phyloP scores from a whole-genome alignment of 2,329 filamentous ascomycete species.

The Xylaria sp. region DNA sequence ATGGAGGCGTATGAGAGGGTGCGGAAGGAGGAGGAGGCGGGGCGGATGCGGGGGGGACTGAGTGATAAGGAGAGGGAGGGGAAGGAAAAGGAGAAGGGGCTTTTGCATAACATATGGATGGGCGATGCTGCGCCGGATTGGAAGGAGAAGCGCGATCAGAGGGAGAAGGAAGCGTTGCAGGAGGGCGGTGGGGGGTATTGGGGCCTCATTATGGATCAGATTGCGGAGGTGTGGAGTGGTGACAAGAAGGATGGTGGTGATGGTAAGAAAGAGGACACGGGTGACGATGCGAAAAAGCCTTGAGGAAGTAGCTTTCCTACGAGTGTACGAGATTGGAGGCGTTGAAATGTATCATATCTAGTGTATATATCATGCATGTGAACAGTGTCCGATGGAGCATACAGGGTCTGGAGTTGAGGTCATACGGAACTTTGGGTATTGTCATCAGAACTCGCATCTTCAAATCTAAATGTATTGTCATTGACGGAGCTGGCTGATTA shows the following conservation, averaged over 20 bases:
- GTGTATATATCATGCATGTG: conserved; percentile 19
- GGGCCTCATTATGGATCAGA: conserved; percentile 61
- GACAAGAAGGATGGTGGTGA: conserved; percentile 39
- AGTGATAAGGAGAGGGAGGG: conserved; percentile 32
- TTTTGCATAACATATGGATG: conserved; percentile 61
- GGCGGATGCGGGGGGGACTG: conserved; percentile 5
- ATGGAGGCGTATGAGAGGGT: conserved; percentile 18
- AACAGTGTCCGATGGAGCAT: neutral
- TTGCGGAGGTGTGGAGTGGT: conserved; percentile 56
- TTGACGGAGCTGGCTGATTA: neutral
- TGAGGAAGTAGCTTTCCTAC: conserved; percentile 35
- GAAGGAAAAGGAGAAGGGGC: conserved; percentile 31
- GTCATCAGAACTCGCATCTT: conserved; percentile 5
- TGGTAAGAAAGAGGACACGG: conserved; percentile 39
- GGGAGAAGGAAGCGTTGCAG: conserved; percentile 58
- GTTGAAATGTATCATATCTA: conserved; percentile 9
- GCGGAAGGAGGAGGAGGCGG: conserved; percentile 11
- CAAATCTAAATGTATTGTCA: neutral
- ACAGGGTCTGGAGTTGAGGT: conserved; percentile 10
- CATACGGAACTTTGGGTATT: neutral
- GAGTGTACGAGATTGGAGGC: conserved; percentile 20
- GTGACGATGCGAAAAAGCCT: conserved; percentile 31
- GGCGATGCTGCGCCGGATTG: conserved; percentile 61
- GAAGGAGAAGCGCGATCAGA: conserved; percentile 57
- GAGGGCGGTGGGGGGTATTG: conserved; percentile 60